Evolutionary conservation across 768 basidiomycete species (phyloP).

Genomic region (Hygrocybe coccinea): DNA sequence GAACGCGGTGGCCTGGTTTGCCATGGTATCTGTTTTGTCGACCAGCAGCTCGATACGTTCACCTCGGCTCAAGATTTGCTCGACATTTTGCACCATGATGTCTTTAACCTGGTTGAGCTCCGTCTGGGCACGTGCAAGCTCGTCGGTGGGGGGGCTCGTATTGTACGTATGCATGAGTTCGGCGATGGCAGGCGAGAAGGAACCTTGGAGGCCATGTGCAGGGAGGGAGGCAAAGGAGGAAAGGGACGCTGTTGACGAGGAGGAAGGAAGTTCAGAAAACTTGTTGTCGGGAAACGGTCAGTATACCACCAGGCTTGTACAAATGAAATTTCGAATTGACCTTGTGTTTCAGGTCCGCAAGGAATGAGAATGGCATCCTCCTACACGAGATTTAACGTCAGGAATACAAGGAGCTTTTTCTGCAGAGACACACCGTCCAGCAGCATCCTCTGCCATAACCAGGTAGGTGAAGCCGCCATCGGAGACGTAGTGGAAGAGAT

Average conservation of each 20-base stretch:
- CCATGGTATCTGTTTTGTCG: conserved; percentile 96
- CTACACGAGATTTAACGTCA: conserved; percentile 33
- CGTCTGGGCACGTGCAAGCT: conserved; percentile 81
- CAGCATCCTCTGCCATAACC: conserved; percentile 92
- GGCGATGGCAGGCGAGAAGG: conserved; percentile 64
- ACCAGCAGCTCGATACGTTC: conserved; percentile 94
- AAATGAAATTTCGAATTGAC: conserved; percentile 27
- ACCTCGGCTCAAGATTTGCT: conserved; percentile 89
- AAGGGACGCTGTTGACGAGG: conserved; percentile 40
- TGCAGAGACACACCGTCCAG: conserved; percentile 60
- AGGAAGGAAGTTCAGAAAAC: conserved; percentile 61
- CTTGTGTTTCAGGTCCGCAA: conserved; percentile 80
- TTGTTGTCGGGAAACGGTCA: conserved; percentile 22
- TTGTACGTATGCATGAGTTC: conserved; percentile 84
- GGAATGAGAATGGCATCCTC: conserved; percentile 91
- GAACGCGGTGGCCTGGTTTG: conserved; percentile 91
- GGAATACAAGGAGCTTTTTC: not conserved
- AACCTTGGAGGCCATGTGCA: conserved; percentile 63
- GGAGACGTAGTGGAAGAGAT: conserved; percentile 90
- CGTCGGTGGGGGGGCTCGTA: conserved; percentile 81
- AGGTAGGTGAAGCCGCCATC: conserved; percentile 84
- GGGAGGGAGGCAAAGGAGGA: conserved; percentile 29
- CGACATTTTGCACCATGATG: conserved; percentile 98
- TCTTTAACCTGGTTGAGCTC: conserved; percentile 90
- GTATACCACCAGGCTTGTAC: conserved; percentile 7